Conservation (phyloP, 1,139 yeast genomes). For the Geotrichum candidum region DNA sequence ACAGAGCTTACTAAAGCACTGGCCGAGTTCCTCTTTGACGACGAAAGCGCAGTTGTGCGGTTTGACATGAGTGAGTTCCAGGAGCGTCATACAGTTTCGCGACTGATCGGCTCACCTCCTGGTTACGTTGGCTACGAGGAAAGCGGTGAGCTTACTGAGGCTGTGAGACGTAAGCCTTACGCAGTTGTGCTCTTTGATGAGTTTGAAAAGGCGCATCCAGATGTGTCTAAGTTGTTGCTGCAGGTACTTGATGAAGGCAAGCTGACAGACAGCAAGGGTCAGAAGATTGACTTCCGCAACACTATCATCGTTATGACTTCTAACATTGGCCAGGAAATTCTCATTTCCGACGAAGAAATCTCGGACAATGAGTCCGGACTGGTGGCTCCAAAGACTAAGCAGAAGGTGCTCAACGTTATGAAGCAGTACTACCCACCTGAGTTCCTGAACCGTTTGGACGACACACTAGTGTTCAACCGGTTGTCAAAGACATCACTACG, state of each 20-base stretch:
- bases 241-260: conserved; percentile 95
- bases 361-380: conserved; percentile 42
- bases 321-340: conserved; percentile 87
- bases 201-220: conserved; percentile 95
- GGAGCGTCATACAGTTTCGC: conserved; percentile 83
- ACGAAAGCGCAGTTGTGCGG: conserved; percentile 75
- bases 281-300: conserved; percentile 86
- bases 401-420: conserved; percentile 59
- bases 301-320: conserved; percentile 97
- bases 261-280: conserved; percentile 90
- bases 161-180: conserved; percentile 90
- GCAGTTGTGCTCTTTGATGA: conserved; percentile 91
- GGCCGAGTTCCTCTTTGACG: conserved; percentile 87
- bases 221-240: conserved; percentile 75
- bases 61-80: conserved; percentile 98
- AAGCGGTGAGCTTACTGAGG: conserved; percentile 89
- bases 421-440: conserved; percentile 82
- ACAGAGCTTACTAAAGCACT: conserved; percentile 89
- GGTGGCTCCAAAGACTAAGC: conserved; percentile 46
- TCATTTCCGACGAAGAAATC: conserved; percentile 59
- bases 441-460: conserved; percentile 89
- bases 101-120: conserved; percentile 96
- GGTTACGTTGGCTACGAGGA: conserved; percentile 96
- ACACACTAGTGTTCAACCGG: conserved; percentile 81
- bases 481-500: conserved; percentile 67